Evolutionary conservation across 306 rosid genomes (phyloP).

Genomic region (Medicago lupulina): DNA sequence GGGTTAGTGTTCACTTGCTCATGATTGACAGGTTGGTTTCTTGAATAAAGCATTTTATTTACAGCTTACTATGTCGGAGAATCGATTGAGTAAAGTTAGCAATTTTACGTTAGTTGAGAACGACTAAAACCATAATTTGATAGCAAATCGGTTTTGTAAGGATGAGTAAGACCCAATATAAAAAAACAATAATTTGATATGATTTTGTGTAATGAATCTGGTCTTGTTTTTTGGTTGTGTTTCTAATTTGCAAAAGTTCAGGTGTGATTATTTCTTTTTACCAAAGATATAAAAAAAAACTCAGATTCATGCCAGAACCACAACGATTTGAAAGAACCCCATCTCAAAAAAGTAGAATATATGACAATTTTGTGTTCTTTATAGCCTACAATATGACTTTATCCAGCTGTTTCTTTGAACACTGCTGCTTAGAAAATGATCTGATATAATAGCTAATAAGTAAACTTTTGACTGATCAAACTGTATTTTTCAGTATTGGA

Average conservation of each 20-base stretch:
- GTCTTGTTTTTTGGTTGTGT: neutral
- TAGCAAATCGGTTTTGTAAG: no score
- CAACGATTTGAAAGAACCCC: neutral
- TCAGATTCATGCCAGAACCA: neutral
- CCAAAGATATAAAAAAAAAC: neutral
- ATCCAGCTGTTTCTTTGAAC: conserved; percentile 28
- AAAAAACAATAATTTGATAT: neutral
- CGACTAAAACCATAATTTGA: no score
- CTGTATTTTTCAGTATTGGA: conserved; percentile 70
- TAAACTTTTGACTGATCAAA: conserved; percentile 36
- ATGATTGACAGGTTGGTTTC: conserved; percentile 82
- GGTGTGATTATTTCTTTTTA: neutral
- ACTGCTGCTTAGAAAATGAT: conserved; percentile 7
- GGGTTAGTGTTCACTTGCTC: conserved; percentile 63
- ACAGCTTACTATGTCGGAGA: conserved; percentile 1
- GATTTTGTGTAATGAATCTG: neutral
- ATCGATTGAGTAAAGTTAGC: conserved; percentile 15
- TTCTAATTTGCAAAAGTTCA: conserved; percentile 5
- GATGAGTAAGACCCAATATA: no score
- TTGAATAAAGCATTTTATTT: neutral
- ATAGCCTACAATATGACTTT: conserved; percentile 11
- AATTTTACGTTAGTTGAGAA: conserved; percentile 21
- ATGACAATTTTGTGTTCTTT: neutral
- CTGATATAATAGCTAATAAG: conserved; percentile 37
- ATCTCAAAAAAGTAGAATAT: neutral